Conservation (phyloP, 139 green algal species). For the Coelastrella sp. region DNA sequence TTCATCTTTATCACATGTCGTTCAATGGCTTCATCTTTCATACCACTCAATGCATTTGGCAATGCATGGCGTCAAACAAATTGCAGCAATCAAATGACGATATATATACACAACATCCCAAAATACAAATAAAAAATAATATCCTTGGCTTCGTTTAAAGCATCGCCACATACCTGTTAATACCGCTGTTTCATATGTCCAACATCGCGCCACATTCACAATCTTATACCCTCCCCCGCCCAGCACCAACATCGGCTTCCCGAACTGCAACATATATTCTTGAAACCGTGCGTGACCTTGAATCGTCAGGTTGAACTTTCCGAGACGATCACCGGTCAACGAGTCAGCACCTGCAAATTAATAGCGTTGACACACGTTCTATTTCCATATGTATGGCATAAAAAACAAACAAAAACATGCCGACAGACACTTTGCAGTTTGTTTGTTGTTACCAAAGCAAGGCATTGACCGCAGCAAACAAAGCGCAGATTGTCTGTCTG, state of each 20-base stretch:
- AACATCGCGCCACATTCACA: constrained; percentile 96
- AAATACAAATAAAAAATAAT: neutral
- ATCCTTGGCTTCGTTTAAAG: neutral
- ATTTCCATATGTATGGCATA: too few relatives aligned
- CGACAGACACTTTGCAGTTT: too few relatives aligned
- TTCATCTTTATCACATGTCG: too few relatives aligned
- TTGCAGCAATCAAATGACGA: too few relatives aligned
- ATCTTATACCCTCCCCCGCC: constrained; percentile 98
- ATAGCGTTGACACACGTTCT: neutral
- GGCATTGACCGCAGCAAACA: too few relatives aligned
- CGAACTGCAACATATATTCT: constrained; percentile 81
- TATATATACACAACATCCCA: neutral
- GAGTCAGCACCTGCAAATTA: constrained; percentile 23
- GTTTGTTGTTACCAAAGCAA: too few relatives aligned
- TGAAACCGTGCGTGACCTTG: constrained; percentile 89
- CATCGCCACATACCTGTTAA: constrained; percentile 56
- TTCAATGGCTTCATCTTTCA: too few relatives aligned
- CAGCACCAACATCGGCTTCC: constrained; percentile 89
- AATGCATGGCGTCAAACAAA: too few relatives aligned
- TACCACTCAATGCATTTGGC: too few relatives aligned
- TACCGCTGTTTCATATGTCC: constrained; percentile 94
- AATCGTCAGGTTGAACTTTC: constrained; percentile 94
- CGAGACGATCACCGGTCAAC: constrained; percentile 90
- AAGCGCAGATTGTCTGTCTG: neutral
- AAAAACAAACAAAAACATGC: too few relatives aligned